These are phyloP conservation scores for Monilinia vaccinii-corymbosi DNA, from an alignment of 2,329 filamentous ascomycete species.

Conservation along the genomic window DNA sequence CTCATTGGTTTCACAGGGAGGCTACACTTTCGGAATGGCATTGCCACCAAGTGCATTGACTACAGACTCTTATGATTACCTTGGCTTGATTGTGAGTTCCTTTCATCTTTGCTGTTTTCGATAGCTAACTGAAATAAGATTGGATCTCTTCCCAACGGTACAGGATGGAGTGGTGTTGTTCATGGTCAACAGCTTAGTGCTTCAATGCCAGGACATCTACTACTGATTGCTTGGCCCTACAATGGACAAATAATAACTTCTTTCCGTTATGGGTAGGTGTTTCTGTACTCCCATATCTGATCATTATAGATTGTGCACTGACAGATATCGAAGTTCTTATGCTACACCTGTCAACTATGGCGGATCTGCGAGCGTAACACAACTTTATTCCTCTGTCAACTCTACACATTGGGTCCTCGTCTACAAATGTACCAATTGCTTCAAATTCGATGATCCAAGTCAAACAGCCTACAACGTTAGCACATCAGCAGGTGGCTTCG, in stretches of 20 bases:
- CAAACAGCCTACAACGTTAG: constrained; percentile 33
- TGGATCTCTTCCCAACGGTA: constrained; percentile 38
- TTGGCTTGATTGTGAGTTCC: constrained; percentile 44
- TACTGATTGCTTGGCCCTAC: constrained; percentile 50
- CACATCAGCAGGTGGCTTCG: constrained; percentile 36
- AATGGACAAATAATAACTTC: constrained; percentile 44
- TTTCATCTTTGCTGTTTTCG: neutral
- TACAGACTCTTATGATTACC: constrained; percentile 45
- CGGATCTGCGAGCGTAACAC: constrained; percentile 52
- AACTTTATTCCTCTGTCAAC: constrained; percentile 49
- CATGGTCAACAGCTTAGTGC: constrained; percentile 37
- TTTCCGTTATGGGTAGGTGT: constrained; percentile 40
- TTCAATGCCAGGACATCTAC: constrained; percentile 46
- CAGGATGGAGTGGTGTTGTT: constrained; percentile 50
- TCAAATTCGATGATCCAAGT: constrained; percentile 43
- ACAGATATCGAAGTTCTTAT: constrained; percentile 39
- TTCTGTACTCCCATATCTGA: neutral
- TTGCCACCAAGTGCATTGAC: constrained; percentile 41
- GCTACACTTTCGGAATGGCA: constrained; percentile 45
- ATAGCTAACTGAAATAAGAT: constrained; percentile 10
- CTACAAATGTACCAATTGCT: constrained; percentile 55
- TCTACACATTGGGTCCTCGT: constrained; percentile 50
- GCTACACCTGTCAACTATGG: constrained; percentile 48
- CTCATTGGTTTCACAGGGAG: constrained; percentile 29
- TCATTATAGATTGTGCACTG: neutral